Evolutionary conservation across 2,329 filamentous ascomycete genomes (phyloP), one percentile per base, ranked within the genome.

Genomic region (Dactylellina leptospora): DNA sequence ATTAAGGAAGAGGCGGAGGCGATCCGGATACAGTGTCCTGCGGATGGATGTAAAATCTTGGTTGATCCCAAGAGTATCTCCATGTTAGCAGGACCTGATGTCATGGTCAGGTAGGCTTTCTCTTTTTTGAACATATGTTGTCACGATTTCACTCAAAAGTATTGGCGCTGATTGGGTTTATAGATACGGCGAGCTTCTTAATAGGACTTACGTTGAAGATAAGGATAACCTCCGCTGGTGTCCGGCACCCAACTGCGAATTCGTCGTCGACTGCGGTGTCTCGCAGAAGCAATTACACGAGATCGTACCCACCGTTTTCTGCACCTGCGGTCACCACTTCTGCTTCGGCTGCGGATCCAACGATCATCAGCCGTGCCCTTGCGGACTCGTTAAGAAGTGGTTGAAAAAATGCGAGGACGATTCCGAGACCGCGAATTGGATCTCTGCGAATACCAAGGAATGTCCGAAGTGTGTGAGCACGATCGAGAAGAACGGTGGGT

Each of bases 401-500:
- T 81, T 99, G 10, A 96, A 97, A 83, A 99, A 99, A 79, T 99
- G 95, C 79, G 95, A 95, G 64, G 95, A 99, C 79, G 95, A 99
- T 78, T 96, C 92, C 0, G 95, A 99, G 80, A 99, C 95, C 0
- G 93, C 95, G 2, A 99, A 99, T 80, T 99, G 95, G 95, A 99
- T 99, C 74, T 97, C 93, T 0, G 95, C 95, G 48, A 96, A 99
- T 80, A 99, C 95, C 1, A 99, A 99, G 79, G 95, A 99, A 80
- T 99, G 95, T 75, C 93, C 95, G 0, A 95, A 90, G 79, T 99
- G 95, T 80, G 88, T 91, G 76, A 97, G 93, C 1, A 99, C 95
- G 0, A 99, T 99, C 45, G 95, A 99, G 81, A 99, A 99, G 86
- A 99, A 99, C 75, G 93, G 93, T 56, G 93, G 93, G 2, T 97